Evolutionary conservation across 1,284 basidiomycete species (phyloP), one percentile per base, ranked within the genome.

Genomic region (Ustilago trichophora): DNA sequence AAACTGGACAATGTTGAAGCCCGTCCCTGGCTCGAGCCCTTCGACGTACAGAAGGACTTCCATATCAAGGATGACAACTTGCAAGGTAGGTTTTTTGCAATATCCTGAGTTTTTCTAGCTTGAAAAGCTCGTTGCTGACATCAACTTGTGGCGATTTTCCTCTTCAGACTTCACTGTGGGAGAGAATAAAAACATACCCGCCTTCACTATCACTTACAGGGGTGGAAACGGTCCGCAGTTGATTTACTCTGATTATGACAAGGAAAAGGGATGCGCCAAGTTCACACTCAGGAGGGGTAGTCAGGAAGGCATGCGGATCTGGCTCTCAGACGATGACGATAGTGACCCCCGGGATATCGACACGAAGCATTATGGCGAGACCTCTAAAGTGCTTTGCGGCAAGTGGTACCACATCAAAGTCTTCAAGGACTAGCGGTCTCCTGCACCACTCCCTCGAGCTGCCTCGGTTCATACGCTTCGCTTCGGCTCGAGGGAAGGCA

Each of bases 141-240:
- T n/a, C n/a, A n/a, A n/a, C n/a, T n/a, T n/a, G n/a, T n/a, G n/a
- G n/a, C n/a, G n/a, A 13, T 13, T 18, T 1, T 12, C 10, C 3
- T 4, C 25, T 25, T 10, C 22, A 46, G 51, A 53, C 8, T 53
- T 53, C 5, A 46, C 50, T 9, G 18, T 52, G n/a, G n/a, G 27
- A 19, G 19, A 1, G 15, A 52, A 5, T 34, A 41, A 0, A 26
- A 4, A 6, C 19, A 40, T 6, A n/a, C n/a, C n/a, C n/a, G 16
- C 41, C 6, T 44, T 53, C 35, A 33, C 18, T 10, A 26, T 53
- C 34, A 41, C 33, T 8, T 53, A 43, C 26, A 18, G 21, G 10
- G 19, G 22, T 15, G 42, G 2, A 10, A 35, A 27, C 36, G 19
- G 31, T 11, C 11, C 24, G 12, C 36, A 33, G 9, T 24, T 45